Evolutionary conservation across 2,329 filamentous ascomycete genomes (phyloP).

Genomic region (Trichothecium roseum): DNA sequence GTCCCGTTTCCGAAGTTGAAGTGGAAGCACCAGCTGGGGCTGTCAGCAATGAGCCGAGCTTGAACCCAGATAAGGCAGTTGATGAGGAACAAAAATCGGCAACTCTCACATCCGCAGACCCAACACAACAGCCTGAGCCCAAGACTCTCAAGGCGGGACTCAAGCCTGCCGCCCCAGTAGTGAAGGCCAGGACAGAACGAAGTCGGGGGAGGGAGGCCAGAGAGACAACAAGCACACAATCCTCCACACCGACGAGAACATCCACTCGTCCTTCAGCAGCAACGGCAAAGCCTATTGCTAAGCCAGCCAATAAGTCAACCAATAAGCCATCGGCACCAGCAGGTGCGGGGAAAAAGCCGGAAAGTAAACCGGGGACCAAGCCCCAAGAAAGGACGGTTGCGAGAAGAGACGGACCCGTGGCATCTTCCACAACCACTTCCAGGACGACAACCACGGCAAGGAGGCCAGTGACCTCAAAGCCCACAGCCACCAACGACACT

Average conservation of each 20-base stretch:
- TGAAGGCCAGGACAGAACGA: too few relatives aligned
- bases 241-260: neutral
- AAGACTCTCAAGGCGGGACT: slow-evolving; percentile 2
- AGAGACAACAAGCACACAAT: slow-evolving; percentile 3
- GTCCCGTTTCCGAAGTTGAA: too few relatives aligned
- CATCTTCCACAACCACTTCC: slow-evolving; percentile 10
- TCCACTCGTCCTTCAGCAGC: neutral
- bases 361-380: slow-evolving; percentile 19
- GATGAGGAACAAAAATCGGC: slow-evolving; percentile 25
- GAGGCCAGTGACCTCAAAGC: slow-evolving; percentile 32
- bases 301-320: slow-evolving; percentile 11
- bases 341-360: slow-evolving; percentile 12
- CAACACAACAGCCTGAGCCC: slow-evolving; percentile 6
- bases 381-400: slow-evolving; percentile 11
- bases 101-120: slow-evolving; percentile 18
- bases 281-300: slow-evolving; percentile 9
- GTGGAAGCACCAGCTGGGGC: slow-evolving; percentile 5
- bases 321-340: slow-evolving; percentile 11
- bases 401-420: slow-evolving; percentile 22
- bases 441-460: slow-evolving; percentile 24
- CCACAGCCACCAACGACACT: slow-evolving; percentile 24
- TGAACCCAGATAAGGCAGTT: slow-evolving; percentile 29
- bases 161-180: slow-evolving; percentile 3
- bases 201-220: slow-evolving; percentile 7
- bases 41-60: slow-evolving; percentile 22